These are phyloP conservation scores for Chlorella sp. DNA, from an alignment of 139 green algal genomes.

Conservation along the genomic window DNA sequence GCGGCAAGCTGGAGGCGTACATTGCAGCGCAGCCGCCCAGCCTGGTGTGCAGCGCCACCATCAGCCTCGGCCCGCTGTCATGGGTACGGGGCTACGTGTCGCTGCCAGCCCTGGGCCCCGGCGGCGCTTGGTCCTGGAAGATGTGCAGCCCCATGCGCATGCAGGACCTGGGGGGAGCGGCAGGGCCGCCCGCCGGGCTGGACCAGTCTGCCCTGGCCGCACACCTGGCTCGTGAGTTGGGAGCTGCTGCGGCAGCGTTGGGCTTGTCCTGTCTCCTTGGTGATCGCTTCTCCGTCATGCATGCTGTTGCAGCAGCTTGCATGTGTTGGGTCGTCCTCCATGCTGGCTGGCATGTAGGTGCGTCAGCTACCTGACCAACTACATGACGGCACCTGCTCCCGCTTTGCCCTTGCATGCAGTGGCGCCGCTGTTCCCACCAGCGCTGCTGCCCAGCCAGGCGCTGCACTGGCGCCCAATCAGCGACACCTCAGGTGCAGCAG, in stretches of 20 bases:
- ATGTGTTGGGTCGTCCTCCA: no score
- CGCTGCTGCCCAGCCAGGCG: constrained; percentile 10
- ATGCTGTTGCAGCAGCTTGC: no score
- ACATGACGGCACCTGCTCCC: no score
- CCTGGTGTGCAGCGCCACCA: constrained; percentile 9
- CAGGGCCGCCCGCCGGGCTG: no score
- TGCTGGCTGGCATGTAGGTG: no score
- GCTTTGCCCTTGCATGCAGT: not conserved
- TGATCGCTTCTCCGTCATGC: no score
- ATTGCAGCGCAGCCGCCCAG: not conserved
- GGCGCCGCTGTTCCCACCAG: constrained; percentile 12
- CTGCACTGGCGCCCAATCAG: not conserved
- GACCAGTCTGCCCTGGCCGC: no score
- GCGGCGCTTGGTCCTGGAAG: constrained; percentile 13
- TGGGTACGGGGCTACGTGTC: constrained; percentile 23
- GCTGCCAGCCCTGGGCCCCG: not conserved
- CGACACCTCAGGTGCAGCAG: not conserved
- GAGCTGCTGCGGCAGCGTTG: no score
- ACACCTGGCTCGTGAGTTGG: no score
- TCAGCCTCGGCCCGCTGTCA: constrained; percentile 16
- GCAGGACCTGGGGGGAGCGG: not conserved
- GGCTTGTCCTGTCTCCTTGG: no score
- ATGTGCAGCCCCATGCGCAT: constrained; percentile 4
- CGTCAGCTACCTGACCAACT: no score
- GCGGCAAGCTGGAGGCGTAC: constrained; percentile 1